Evolutionary conservation across 2,329 filamentous ascomycete species (phyloP).

Genomic region (Aspergillus alliaceus): DNA sequence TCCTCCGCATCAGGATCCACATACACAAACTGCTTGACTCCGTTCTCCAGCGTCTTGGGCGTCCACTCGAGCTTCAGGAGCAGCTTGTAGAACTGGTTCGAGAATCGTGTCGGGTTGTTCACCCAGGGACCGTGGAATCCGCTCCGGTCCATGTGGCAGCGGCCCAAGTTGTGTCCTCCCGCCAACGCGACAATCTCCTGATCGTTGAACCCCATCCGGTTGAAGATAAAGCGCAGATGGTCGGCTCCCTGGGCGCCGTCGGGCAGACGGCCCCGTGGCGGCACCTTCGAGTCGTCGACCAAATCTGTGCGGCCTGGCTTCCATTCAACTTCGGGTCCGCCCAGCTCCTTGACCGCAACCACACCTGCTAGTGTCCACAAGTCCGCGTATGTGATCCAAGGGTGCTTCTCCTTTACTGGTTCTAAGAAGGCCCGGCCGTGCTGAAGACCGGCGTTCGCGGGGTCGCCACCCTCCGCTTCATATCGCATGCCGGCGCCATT

Average conservation of each 20-base stretch:
- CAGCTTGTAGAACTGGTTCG: constrained; percentile 58
- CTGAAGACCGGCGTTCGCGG: constrained; percentile 64
- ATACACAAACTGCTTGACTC: constrained; percentile 59
- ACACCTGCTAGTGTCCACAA: constrained; percentile 64
- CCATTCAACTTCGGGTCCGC: constrained; percentile 59
- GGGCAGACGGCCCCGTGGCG: constrained; percentile 58
- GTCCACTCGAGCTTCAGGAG: constrained; percentile 55
- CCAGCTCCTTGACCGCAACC: constrained; percentile 61
- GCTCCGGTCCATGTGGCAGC: constrained; percentile 56
- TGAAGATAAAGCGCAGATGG: constrained; percentile 57
- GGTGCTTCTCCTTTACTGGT: constrained; percentile 58
- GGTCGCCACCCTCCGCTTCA: constrained; percentile 63
- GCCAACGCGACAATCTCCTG: constrained; percentile 60
- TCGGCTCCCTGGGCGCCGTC: constrained; percentile 56
- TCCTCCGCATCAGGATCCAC: constrained; percentile 55
- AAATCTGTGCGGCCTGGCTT: constrained; percentile 60
- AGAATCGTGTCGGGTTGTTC: constrained; percentile 59
- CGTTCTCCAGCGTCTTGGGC: constrained; percentile 53
- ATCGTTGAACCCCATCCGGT: constrained; percentile 61
- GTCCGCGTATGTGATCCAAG: constrained; percentile 67
- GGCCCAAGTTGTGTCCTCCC: constrained; percentile 58
- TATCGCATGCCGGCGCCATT: constrained; percentile 69
- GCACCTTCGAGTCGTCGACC: constrained; percentile 60
- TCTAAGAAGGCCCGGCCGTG: constrained; percentile 65
- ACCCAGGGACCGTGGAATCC: constrained; percentile 62